These are phyloP conservation scores for Gloeopeniophorella convolvens DNA, from an alignment of 768 basidiomycete genomes.

Conservation along the genomic window DNA sequence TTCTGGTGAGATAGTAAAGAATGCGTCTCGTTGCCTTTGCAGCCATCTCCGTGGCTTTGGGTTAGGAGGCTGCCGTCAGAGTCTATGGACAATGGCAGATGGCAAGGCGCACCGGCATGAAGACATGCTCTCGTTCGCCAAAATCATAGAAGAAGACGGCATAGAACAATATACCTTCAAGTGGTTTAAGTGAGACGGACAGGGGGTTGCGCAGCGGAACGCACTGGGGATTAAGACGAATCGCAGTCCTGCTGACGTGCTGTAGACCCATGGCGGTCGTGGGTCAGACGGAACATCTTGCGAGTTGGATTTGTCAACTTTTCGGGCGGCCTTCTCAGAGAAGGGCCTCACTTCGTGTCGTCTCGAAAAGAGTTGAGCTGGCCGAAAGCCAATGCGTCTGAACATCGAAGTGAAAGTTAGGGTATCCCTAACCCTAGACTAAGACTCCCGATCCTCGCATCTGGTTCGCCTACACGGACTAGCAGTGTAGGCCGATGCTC, in stretches of 20 bases:
- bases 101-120: slow-evolving; percentile 20
- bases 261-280: slow-evolving; percentile 56
- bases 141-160: slow-evolving; percentile 23
- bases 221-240: slow-evolving; percentile 17
- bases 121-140: slow-evolving; percentile 23
- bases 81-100: neutral
- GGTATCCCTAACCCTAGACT: slow-evolving; percentile 8
- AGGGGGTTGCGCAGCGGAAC: neutral
- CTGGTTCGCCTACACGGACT: too few relatives aligned
- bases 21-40: slow-evolving; percentile 38
- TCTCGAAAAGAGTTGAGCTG: neutral
- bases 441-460: too few relatives aligned
- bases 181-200: neutral
- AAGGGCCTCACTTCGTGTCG: neutral
- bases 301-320: neutral
- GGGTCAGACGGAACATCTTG: slow-evolving; percentile 33
- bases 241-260: slow-evolving; percentile 6
- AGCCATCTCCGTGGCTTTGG: slow-evolving; percentile 55
- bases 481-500: too few relatives aligned
- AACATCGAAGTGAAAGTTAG: slow-evolving; percentile 5
- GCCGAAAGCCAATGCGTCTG: neutral
- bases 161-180: slow-evolving; percentile 17
- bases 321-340: slow-evolving; percentile 1
- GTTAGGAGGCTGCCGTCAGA: neutral
- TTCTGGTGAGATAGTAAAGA: slow-evolving; percentile 54